Percentiles rank a stretch among this genome's conserved stretches.
Evolutionary conservation across 2,329 filamentous ascomycete genomes (phyloP).

Genomic region (Coniella vitis): DNA sequence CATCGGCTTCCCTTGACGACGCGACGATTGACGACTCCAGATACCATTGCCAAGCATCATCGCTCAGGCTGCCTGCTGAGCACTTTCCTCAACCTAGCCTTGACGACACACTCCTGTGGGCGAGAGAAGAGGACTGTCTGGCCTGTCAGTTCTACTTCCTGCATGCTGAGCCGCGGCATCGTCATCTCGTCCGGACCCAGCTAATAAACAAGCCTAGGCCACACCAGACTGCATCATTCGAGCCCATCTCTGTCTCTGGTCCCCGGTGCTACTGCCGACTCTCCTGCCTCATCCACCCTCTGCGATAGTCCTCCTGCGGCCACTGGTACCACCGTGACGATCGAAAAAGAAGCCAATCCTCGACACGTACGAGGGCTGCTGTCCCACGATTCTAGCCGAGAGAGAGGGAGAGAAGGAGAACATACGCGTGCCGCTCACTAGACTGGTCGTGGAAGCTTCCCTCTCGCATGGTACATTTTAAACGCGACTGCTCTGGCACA

Average conservation of each 20-base stretch:
- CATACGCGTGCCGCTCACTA: constrained; percentile 6
- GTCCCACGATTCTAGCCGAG: no score
- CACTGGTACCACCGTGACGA: constrained; percentile 8
- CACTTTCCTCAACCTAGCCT: neutral
- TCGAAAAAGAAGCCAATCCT: neutral
- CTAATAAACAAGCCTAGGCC: neutral
- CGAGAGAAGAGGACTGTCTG: constrained; percentile 1
- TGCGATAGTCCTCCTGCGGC: no score
- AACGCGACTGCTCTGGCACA: neutral
- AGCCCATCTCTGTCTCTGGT: no score
- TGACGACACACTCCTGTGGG: neutral
- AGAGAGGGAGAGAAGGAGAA: no score
- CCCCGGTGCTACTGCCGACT: no score
- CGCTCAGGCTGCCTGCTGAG: neutral
- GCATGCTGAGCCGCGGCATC: neutral
- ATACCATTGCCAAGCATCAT: neutral
- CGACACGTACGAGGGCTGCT: no score
- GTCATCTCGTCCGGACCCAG: neutral
- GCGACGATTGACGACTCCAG: neutral
- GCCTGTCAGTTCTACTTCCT: neutral
- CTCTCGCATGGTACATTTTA: constrained; percentile 3
- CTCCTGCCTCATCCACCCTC: no score
- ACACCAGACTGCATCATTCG: neutral
- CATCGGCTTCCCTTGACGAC: neutral
- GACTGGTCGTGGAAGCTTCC: constrained; percentile 5